Conservation (phyloP, 73 alveolate species). For the Stentor roeselii region DNA sequence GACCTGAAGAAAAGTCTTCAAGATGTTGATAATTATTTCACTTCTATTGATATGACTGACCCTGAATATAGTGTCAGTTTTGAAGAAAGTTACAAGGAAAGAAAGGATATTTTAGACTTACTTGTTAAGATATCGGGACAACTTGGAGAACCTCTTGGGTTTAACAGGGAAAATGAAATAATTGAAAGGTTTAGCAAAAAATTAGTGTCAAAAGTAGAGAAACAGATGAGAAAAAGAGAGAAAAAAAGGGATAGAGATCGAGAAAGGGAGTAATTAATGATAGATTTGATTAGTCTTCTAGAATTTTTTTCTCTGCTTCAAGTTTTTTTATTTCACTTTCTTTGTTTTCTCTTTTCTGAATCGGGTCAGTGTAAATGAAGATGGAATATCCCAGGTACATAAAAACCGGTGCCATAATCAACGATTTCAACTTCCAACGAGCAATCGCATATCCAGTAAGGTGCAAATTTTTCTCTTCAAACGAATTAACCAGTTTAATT, state of each 20-base stretch:
- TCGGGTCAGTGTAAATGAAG: too few species aligned
- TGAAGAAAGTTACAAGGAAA: constrained; percentile 1
- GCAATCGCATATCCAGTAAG: too few species aligned
- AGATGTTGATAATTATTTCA: neutral
- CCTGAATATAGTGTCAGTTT: neutral
- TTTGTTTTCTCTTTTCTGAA: too few species aligned
- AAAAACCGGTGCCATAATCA: too few species aligned
- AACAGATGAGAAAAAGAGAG: constrained; percentile 9
- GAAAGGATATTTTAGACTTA: neutral
- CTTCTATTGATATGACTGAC: neutral
- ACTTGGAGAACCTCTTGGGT: neutral
- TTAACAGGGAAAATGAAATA: neutral
- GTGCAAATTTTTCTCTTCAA: too few species aligned
- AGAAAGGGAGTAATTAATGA: neutral
- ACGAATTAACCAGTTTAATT: too few species aligned
- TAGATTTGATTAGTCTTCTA: too few species aligned
- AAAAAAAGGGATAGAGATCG: neutral
- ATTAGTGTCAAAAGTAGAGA: neutral
- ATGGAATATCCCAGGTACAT: too few species aligned
- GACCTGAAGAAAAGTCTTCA: constrained; percentile 2
- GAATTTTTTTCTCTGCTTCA: too few species aligned
- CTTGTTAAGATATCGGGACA: neutral
- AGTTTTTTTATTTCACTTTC: too few species aligned
- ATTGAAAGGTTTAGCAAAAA: neutral
- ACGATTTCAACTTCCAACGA: too few species aligned